These are phyloP conservation scores for Spinellus fusiger DNA, from an alignment of 192 early-diverging fungal species.

Conservation along the genomic window DNA sequence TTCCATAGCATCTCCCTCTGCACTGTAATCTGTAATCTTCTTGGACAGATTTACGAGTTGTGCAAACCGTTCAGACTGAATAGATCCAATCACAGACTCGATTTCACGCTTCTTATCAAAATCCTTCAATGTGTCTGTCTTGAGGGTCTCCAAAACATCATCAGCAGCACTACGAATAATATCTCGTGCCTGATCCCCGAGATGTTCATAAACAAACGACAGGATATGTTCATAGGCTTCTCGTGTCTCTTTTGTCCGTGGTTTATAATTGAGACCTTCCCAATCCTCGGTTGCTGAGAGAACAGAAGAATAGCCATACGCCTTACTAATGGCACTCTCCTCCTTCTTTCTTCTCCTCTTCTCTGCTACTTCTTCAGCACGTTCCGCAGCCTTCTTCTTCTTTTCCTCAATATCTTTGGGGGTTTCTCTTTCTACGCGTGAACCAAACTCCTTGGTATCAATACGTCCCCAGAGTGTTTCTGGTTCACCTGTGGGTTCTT, in stretches of 20 bases:
- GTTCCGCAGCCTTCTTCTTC: constrained; percentile 51
- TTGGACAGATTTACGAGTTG: constrained; percentile 88
- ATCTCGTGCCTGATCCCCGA: constrained; percentile 89
- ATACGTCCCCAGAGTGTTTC: constrained; percentile 88
- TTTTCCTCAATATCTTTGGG: constrained; percentile 59
- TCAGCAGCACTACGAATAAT: constrained; percentile 87
- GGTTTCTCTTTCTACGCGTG: constrained; percentile 61
- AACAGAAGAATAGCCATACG: constrained; percentile 70
- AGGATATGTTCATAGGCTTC: constrained; percentile 86
- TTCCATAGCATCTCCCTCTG: constrained; percentile 43
- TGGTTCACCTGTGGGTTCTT: constrained; percentile 93
- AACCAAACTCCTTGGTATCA: constrained; percentile 80
- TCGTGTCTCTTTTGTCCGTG: constrained; percentile 86
- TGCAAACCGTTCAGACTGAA: constrained; percentile 81
- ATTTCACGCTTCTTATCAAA: constrained; percentile 83
- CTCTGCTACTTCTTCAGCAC: constrained; percentile 45
- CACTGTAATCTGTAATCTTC: constrained; percentile 87
- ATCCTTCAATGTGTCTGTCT: constrained; percentile 80
- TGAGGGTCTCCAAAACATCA: constrained; percentile 74
- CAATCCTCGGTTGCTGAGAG: constrained; percentile 83
- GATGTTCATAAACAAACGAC: constrained; percentile 69
- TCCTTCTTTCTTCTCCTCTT: constrained; percentile 56
- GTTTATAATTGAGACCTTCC: constrained; percentile 80
- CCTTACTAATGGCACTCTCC: constrained; percentile 46
- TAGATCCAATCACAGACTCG: constrained; percentile 63